A percentile compares a stretch with the other conserved stretches of the same genome.
Evolutionary conservation across 345 rosid species (phyloP).

Genomic region (Gossypium arboreum): DNA sequence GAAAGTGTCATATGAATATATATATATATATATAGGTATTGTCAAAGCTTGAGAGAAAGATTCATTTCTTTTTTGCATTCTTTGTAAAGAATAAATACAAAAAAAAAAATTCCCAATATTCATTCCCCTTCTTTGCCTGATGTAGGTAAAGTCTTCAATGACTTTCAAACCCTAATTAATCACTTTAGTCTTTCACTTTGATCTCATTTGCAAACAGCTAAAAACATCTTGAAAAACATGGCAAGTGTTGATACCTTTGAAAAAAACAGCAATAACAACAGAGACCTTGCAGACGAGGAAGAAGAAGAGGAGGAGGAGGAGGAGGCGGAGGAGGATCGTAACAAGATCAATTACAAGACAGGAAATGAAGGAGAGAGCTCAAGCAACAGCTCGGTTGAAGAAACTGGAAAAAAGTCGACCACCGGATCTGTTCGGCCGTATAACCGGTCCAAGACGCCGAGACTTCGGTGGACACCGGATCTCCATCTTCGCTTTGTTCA

Average conservation of each 20-base stretch:
- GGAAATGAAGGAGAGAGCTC: conserved; percentile 27
- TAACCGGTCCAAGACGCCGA: conserved; percentile 61
- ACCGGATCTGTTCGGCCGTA: conserved; percentile 66
- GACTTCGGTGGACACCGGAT: conserved; percentile 82
- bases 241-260: conserved; percentile 18
- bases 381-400: conserved; percentile 55
- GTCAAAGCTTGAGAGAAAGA: not conserved
- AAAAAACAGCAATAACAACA: conserved; percentile 22
- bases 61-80: conserved; percentile 1
- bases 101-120: not conserved
- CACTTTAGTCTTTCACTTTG: not conserved
- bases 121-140: conserved; percentile 2
- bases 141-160: not conserved
- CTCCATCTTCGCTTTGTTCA: conserved; percentile 78
- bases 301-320: conserved; percentile 26
- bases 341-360: conserved; percentile 19
- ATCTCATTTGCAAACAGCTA: not conserved
- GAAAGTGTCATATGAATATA: not conserved
- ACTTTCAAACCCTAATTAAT: not conserved
- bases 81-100: conserved; percentile 6
- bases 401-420: conserved; percentile 27
- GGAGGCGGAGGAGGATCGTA: conserved; percentile 32
- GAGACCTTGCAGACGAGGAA: not conserved
- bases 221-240: not conserved
- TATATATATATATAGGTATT: not conserved